Evolutionary conservation across 1,284 basidiomycete species (phyloP), one percentile per base, ranked within the genome.

Genomic region (Rhodofomes roseus): DNA sequence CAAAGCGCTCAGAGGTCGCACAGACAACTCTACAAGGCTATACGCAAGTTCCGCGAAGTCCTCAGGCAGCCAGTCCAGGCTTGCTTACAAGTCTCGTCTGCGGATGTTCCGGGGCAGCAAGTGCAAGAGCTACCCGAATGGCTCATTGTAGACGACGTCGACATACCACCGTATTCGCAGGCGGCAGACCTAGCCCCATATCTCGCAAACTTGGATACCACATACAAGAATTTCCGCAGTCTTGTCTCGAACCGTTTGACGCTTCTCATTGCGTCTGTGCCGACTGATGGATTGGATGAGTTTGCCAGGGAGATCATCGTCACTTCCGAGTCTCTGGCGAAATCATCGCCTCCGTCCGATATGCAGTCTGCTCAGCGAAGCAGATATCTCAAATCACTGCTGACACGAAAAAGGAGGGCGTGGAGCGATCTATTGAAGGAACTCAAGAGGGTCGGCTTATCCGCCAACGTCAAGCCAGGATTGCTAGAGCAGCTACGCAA

Each of bases 1-100:
- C 89, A 92, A 63, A 98, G 95, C 68, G 96, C 96, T 0, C 86
- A 91, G 66, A 90, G 86, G 70, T 95, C 93, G 1, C 97, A 99
- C 73, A 87, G 88, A 62, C 93, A 96, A 64, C 79, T 99, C 14
- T 96, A 96, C 83, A 95, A 93, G 73, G 85, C 88, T 64, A 85
- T 98, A 62, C 86, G 93, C 62, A 97, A 94, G 75, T 97, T 96
- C 79, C 85, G 95, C n/a, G 90, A 94, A 53, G 76, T 95, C 25
- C 80, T 99, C 12, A 85, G 90, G 52, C 88, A 93, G 71, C 89
- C 95, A 0, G 80, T 90, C 43, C 62, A 73, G 9, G 70, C 73
- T 14, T 74, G 74, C 40, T 70, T 90, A 39, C 70, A 67, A 31
- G 74, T 74, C 1, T 64, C 71, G n/a, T 65, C 71, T 20, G 76